Evolutionary conservation across 192 early-diverging fungal species (phyloP), one percentile per base, ranked within the genome.

Genomic region (Gamsiella multidivaricata): DNA sequence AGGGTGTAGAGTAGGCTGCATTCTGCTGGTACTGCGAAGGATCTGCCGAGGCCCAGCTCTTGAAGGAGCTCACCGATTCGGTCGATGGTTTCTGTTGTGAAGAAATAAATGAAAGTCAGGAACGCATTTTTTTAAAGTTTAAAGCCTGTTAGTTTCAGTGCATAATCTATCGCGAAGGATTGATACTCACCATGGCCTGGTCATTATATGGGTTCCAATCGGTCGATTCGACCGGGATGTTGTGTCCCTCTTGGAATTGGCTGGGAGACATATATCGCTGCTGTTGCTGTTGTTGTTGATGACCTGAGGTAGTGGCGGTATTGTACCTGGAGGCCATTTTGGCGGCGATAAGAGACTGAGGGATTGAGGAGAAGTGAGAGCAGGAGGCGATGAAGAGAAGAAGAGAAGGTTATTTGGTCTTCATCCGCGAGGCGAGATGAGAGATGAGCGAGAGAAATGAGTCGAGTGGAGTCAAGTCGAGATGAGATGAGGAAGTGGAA

Each of bases 181-280:
- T 60, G 28, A 20, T 47, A 31, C 36, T 57, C 54, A 71, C 69
- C 70, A 65, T 52, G 15, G 61, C 34, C 47, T 73, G 61, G 39
- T 73, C 62, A 50, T 54, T 55, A 17, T 73, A 63, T 14, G 59
- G 54, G 23, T 54, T 70, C 67, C 67, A 69, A 33, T 62, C 69
- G 8, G 51, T 56, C 12, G 59, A 62, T 36, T 54, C 64, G 12
- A n/a, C 25, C 23, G 42, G 23, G 39, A 43, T 17, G 34, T 26
- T 49, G 31, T 64, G 62, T 29, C 50, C 49, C 26, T 69, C 67
- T 25, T 69, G 67, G 31, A 65, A 73, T 25, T 71, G 69, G 26
- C 37, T 52, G 17, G 34, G 4, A 17, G 69, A 43, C n/a, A 31
- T 12, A 18, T 63, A 56, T 15, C 45, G 54, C 39, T 50, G 51